phyloP scores from a whole-genome alignment of 2,329 filamentous ascomycete genomes.

The Ramularia endophylla region DNA sequence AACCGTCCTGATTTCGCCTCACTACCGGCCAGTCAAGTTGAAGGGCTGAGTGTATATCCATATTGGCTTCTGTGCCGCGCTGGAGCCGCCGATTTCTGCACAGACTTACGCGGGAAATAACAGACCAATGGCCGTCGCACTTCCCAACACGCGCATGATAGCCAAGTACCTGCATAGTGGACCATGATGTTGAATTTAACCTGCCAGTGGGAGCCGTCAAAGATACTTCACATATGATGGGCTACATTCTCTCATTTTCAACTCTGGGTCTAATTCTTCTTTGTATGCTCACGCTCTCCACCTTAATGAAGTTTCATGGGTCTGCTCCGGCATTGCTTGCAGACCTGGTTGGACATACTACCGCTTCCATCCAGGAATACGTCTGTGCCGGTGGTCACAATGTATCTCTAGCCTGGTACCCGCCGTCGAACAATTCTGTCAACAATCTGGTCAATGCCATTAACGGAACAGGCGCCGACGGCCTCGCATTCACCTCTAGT shows the following conservation, averaged over 20 bases:
- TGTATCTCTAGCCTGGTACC: conserved; percentile 50
- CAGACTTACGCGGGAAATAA: no score
- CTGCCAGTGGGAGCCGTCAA: no score
- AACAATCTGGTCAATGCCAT: conserved; percentile 58
- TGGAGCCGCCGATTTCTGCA: no score
- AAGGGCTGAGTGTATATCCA: no score
- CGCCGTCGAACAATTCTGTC: conserved; percentile 50
- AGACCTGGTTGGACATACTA: background rate
- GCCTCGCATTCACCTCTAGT: conserved; percentile 66
- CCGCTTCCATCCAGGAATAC: conserved; percentile 3
- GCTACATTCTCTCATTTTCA: conserved; percentile 17
- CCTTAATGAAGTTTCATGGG: conserved; percentile 27
- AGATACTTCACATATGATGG: no score
- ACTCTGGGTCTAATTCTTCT: conserved; percentile 20
- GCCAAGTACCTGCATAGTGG: no score
- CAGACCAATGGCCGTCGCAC: no score
- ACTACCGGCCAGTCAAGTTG: no score
- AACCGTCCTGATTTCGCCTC: no score
- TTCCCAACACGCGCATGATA: no score
- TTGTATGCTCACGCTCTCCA: conserved; percentile 19
- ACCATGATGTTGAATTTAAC: no score
- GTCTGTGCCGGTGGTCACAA: conserved; percentile 14
- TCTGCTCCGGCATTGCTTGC: conserved; percentile 13
- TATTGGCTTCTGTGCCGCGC: no score
- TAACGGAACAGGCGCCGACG: conserved; percentile 58